Base-by-base conservation (phyloP, 2,329 filamentous ascomycete species). In the Magnaporthiopsis rhizophila region DNA sequence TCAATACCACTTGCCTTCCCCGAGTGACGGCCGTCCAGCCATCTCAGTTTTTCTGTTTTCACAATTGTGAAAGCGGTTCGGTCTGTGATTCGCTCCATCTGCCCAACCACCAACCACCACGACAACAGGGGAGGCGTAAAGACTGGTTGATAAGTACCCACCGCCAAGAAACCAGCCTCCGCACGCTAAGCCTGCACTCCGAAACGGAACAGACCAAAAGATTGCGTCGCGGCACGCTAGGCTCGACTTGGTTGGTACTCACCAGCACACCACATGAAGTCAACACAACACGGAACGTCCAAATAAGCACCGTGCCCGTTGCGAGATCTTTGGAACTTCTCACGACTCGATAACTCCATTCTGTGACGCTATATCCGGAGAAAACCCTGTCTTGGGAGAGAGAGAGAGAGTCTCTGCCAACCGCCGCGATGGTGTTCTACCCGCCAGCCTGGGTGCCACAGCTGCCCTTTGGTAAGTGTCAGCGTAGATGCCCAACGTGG, bases 391-490 rank as follows among this genome's bases (percentile, higher is more conserved):
- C 38, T 15, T 15, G n/a, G n/a, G n/a, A n/a, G n/a, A n/a, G n/a
- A n/a, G n/a, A n/a, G n/a, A n/a, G n/a, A 50, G 45, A 6, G 18
- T 50, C 45, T 18, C 36, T 38, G 13, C 9, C 36, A 38, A 18
- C 45, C 45, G 18, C 21, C 45, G 21, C 45, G n/a, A 83, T 83
- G 81, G 79, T 82, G 61, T 90, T 90, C 74, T 74, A 79, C 62
- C 78, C 88, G 64, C 86, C 87, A 11, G 74, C 82, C 69, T 89
- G 85, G 82, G 81, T 85, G 30, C 85, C 86, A 6, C 74, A 80
- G 69, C 79, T 89, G 32, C 82, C 85, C n/a, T 77, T 80, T 15
- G 78, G 82, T 84, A 73, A 71, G 77, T 72, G 59, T 18, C 12
- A n/a, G 12, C 60, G 21, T 12, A 24, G 18, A 32, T 36, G 18